Percentiles rank a stretch among this genome's conserved stretches.
Evolutionary conservation across 2,329 filamentous ascomycete genomes (phyloP).

Genomic region (Fusarium sp.): DNA sequence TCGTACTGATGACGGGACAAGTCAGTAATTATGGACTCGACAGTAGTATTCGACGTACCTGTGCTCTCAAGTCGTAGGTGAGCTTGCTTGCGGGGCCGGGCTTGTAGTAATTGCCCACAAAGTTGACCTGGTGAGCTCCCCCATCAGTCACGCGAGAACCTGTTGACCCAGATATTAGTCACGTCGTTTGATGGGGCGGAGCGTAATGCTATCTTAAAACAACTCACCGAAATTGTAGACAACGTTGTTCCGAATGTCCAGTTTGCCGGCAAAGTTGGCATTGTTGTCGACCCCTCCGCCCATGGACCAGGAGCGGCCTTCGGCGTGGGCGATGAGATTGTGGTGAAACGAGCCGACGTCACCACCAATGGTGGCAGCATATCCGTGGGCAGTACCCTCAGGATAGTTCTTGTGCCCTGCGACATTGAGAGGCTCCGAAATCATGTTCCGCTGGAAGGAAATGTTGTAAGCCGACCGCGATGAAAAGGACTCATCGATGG

Average conservation of each 20-base stretch:
- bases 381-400: constrained; percentile 49
- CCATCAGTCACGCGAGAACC: constrained; percentile 53
- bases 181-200: no score
- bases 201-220: no score
- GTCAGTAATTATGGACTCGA: neutral
- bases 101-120: constrained; percentile 55
- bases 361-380: constrained; percentile 50
- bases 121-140: constrained; percentile 52
- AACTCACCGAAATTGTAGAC: constrained; percentile 52
- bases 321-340: constrained; percentile 52
- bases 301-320: constrained; percentile 56
- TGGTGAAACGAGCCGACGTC: constrained; percentile 55
- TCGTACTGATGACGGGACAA: constrained; percentile 41
- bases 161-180: neutral
- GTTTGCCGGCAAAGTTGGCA: constrained; percentile 50
- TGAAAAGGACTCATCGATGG: constrained; percentile 54
- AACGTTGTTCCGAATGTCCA: constrained; percentile 56
- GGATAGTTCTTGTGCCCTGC: constrained; percentile 57
- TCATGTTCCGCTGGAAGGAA: constrained; percentile 54
- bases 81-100: constrained; percentile 50
- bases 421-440: constrained; percentile 55
- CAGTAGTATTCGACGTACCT: neutral
- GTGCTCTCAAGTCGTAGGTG: constrained; percentile 42
- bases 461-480: constrained; percentile 54
- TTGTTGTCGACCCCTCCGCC: constrained; percentile 51